Conservation (phyloP, 2,329 filamentous ascomycete genomes). For the Bipolaris bicolor region DNA sequence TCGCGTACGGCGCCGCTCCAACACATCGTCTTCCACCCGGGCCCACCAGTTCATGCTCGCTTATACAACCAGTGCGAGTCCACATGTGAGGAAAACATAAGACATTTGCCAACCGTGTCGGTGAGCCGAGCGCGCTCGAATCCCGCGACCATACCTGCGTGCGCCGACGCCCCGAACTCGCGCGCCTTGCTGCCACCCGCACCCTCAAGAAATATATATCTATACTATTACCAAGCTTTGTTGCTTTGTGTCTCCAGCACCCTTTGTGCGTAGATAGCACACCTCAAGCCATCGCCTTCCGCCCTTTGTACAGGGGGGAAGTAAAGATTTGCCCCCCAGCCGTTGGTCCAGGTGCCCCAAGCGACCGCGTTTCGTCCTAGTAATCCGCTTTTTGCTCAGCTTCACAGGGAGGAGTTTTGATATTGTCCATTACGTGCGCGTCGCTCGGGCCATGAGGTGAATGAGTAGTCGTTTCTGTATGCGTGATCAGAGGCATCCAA, state of each 20-base stretch:
- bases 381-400: slow-evolving; percentile 3
- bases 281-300: slow-evolving; percentile 8
- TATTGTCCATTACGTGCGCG: slow-evolving; percentile 13
- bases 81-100: not conserved
- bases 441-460: slow-evolving; percentile 30
- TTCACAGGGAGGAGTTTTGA: not conserved
- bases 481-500: slow-evolving; percentile 24
- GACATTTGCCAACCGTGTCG: slow-evolving; percentile 4
- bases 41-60: slow-evolving; percentile 1
- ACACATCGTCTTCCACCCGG: slow-evolving; percentile 1
- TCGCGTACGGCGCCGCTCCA: slow-evolving; percentile 11
- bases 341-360: slow-evolving; percentile 6
- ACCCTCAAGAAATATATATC: slow-evolving; percentile 6
- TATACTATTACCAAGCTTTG: slow-evolving; percentile 1
- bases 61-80: not conserved
- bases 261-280: slow-evolving; percentile 22
- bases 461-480: slow-evolving; percentile 34
- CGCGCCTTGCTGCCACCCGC: slow-evolving; percentile 26
- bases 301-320: slow-evolving; percentile 7
- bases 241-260: slow-evolving; percentile 18
- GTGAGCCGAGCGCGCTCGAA: slow-evolving; percentile 1
- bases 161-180: slow-evolving; percentile 15
- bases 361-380: slow-evolving; percentile 1
- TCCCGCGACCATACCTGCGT: slow-evolving; percentile 13
- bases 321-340: slow-evolving; percentile 19